phyloP scores from a whole-genome alignment of 2,329 filamentous ascomycete species.

The Penicillium sp. region DNA sequence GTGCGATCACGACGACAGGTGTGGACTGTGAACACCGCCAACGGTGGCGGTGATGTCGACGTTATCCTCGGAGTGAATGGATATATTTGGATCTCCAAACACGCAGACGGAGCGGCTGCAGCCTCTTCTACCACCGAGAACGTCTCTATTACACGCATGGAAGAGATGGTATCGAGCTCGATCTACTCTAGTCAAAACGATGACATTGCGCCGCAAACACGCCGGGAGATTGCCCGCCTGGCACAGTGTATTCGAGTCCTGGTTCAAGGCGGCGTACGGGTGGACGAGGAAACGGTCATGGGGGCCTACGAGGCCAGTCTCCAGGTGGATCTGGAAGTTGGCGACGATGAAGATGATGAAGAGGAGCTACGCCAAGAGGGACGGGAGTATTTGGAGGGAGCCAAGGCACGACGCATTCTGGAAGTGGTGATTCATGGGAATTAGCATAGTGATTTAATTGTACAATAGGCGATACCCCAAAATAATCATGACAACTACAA shows the following conservation, averaged over 20 bases:
- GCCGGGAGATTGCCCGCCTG: constrained; percentile 84
- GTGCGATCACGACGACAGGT: constrained; percentile 81
- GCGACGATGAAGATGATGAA: constrained; percentile 39
- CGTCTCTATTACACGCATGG: constrained; percentile 74
- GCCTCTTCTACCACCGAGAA: constrained; percentile 48
- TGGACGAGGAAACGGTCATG: constrained; percentile 87
- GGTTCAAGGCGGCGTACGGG: constrained; percentile 75
- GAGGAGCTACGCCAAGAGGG: constrained; percentile 34
- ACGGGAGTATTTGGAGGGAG: constrained; percentile 43
- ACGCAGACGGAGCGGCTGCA: constrained; percentile 57
- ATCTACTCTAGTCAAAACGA: constrained; percentile 98
- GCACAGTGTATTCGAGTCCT: constrained; percentile 78
- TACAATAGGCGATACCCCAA: not conserved
- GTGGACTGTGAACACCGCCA: constrained; percentile 65
- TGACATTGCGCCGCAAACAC: constrained; percentile 69
- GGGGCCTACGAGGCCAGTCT: constrained; percentile 78
- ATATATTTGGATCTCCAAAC: constrained; percentile 92
- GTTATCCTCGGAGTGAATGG: constrained; percentile 93
- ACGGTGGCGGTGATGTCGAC: constrained; percentile 63
- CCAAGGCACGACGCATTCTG: constrained; percentile 40
- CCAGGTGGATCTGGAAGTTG: constrained; percentile 57
- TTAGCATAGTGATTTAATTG: not conserved
- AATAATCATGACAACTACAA: not conserved
- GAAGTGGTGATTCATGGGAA: constrained; percentile 26
- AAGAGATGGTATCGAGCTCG: constrained; percentile 78